Conservation (phyloP, 225 moss, liverwort and hornwort species). For the Pseudoscleropodium purum region DNA sequence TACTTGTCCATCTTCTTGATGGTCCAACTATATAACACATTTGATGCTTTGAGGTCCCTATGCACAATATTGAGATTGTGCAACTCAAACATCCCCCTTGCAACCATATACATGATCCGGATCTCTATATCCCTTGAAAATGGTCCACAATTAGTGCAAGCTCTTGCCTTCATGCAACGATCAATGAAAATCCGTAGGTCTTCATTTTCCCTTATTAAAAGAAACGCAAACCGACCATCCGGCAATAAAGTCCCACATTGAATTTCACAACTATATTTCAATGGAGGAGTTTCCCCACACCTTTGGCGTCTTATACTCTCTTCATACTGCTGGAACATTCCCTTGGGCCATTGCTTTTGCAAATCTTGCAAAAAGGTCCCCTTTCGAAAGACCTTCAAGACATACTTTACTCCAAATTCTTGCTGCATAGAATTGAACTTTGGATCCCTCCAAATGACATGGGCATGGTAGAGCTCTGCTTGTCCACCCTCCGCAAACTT, state of each 20-base stretch:
- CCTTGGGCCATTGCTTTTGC: neutral
- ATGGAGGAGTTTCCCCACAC: fast-evolving
- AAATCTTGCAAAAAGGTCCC: neutral
- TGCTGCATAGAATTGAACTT: fast-evolving
- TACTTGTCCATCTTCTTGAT: neutral
- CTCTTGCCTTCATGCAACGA: neutral
- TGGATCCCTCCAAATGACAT: neutral
- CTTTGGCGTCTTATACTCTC: fast-evolving
- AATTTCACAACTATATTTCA: fast-evolving
- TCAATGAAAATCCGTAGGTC: neutral
- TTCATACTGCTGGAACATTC: neutral
- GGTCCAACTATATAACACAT: neutral
- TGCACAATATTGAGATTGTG: neutral
- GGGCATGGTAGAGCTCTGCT: neutral
- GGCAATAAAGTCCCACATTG: neutral
- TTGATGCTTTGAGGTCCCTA: neutral
- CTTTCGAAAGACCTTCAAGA: neutral
- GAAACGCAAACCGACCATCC: neutral
- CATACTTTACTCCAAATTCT: fast-evolving
- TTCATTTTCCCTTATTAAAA: neutral
- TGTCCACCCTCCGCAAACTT: neutral
- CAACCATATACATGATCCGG: fast-evolving
- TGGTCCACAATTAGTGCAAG: neutral
- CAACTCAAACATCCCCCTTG: neutral
- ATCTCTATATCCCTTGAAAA: fast-evolving